Conservation (phyloP, 2,329 filamentous ascomycete species). For the Endoconidiophora laricicola region DNA sequence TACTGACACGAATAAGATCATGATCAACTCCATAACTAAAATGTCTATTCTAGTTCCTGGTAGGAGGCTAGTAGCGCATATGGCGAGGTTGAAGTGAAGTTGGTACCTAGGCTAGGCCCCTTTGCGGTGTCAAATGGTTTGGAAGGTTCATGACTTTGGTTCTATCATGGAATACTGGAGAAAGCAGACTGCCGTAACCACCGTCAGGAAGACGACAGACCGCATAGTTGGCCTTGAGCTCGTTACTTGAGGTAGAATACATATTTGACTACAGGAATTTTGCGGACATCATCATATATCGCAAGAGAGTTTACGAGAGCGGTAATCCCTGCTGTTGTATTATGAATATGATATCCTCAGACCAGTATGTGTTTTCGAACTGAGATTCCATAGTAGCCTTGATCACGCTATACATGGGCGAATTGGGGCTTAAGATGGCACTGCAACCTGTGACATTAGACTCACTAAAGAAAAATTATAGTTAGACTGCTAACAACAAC, state of each 20-base stretch:
- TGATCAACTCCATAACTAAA: conserved; percentile 64
- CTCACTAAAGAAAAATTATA: conserved; percentile 89
- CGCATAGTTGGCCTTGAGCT: conserved; percentile 60
- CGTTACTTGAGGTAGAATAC: conserved; percentile 78
- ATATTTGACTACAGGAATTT: conserved; percentile 48
- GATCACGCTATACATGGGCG: conserved; percentile 53
- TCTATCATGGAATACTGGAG: conserved; percentile 57
- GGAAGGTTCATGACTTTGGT: conserved; percentile 66
- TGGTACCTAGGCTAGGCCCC: conserved; percentile 86
- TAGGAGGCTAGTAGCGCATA: conserved; percentile 90
- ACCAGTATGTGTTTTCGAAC: conserved; percentile 85
- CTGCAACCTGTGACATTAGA: conserved; percentile 97
- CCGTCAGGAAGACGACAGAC: conserved; percentile 54
- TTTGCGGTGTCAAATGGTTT: conserved; percentile 79
- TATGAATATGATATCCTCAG: conserved; percentile 91
- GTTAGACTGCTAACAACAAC: conserved; percentile 88
- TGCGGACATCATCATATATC: conserved; percentile 54
- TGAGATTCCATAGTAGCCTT: conserved; percentile 46
- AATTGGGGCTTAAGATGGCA: conserved; percentile 44
- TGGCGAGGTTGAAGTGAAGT: conserved; percentile 84
- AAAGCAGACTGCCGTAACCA: conserved; percentile 81
- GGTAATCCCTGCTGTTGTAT: conserved; percentile 87
- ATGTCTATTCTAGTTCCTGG: conserved; percentile 76
- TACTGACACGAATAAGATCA: conserved; percentile 68
- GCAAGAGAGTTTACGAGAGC: conserved; percentile 70